Evolutionary conservation across 768 basidiomycete species (phyloP).

Genomic region (Russula dissimulans): DNA sequence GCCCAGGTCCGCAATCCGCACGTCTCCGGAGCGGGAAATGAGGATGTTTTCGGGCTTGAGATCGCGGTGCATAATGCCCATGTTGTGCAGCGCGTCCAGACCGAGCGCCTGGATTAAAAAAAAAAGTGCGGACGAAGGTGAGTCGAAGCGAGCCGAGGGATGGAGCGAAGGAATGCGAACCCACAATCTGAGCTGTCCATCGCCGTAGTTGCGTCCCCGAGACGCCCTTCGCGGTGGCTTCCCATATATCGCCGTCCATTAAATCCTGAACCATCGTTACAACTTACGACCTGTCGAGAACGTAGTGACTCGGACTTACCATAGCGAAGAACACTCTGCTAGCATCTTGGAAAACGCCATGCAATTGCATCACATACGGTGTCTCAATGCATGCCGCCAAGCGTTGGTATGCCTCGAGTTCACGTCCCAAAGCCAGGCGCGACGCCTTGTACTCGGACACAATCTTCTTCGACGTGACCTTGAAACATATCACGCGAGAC

Average conservation of each 20-base stretch:
- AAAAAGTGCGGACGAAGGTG: not conserved
- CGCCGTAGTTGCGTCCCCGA: conserved; percentile 1
- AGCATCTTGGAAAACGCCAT: conserved; percentile 17
- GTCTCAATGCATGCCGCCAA: conserved; percentile 17
- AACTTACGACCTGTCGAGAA: not conserved
- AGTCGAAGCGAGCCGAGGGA: not conserved
- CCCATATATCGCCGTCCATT: conserved; percentile 18
- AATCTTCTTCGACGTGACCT: conserved; percentile 12
- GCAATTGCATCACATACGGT: conserved; percentile 18
- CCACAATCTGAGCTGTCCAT: conserved; percentile 19
- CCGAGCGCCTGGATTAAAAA: conserved; percentile 9
- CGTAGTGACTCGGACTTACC: conserved; percentile 4
- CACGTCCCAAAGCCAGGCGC: conserved; percentile 15
- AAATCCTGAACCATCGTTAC: conserved; percentile 11
- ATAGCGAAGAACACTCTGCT: conserved; percentile 15
- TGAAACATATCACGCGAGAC: conserved; percentile 15
- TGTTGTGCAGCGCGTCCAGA: conserved; percentile 17
- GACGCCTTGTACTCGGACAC: conserved; percentile 12
- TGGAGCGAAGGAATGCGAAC: not conserved
- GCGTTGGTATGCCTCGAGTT: conserved; percentile 19
- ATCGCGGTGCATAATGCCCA: conserved; percentile 21
- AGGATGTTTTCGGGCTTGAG: conserved; percentile 21
- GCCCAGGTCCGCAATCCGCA: conserved; percentile 18
- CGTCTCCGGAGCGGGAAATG: conserved; percentile 16
- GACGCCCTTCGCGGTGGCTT: conserved; percentile 10